Evolutionary conservation across 108 stramenopile genomes (phyloP).

Genomic region (Poteriospumella lacustris): DNA sequence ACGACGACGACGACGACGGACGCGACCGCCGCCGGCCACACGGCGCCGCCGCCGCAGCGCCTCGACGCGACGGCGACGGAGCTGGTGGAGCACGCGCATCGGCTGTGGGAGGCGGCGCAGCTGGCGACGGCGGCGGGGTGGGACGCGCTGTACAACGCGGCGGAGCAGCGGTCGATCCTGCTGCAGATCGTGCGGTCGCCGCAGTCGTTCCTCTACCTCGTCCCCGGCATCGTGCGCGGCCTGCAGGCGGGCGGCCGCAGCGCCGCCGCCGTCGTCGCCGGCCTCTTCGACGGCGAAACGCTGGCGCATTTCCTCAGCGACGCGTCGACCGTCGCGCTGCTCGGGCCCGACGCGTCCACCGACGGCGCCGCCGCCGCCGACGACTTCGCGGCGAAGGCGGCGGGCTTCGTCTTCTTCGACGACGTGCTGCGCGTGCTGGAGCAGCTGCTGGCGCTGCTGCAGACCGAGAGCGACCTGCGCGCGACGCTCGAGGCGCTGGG

Average conservation of each 20-base stretch:
- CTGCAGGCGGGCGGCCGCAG: neutral
- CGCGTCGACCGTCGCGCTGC: too few species aligned
- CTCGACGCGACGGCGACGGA: neutral
- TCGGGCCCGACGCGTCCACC: too few species aligned
- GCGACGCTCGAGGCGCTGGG: too few species aligned
- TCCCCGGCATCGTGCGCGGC: neutral
- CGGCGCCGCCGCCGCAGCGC: too few species aligned
- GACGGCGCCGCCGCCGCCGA: too few species aligned
- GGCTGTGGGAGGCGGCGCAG: neutral
- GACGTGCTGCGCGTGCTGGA: too few species aligned
- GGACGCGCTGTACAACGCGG: neutral
- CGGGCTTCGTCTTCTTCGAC: too few species aligned
- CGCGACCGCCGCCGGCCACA: neutral
- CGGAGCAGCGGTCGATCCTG: neutral
- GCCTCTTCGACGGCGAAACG: too few species aligned
- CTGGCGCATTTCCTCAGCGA: too few species aligned
- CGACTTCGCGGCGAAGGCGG: too few species aligned
- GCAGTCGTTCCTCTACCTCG: neutral
- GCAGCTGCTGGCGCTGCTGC: too few species aligned
- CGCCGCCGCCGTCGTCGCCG: neutral
- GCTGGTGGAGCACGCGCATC: neutral
- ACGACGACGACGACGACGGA: constrained; percentile 19
- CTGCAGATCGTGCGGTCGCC: neutral
- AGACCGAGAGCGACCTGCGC: too few species aligned
- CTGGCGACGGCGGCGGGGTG: neutral